These are phyloP conservation scores for Neofusicoccum umdonicola DNA, from an alignment of 2,329 filamentous ascomycete species.

Conservation along the genomic window DNA sequence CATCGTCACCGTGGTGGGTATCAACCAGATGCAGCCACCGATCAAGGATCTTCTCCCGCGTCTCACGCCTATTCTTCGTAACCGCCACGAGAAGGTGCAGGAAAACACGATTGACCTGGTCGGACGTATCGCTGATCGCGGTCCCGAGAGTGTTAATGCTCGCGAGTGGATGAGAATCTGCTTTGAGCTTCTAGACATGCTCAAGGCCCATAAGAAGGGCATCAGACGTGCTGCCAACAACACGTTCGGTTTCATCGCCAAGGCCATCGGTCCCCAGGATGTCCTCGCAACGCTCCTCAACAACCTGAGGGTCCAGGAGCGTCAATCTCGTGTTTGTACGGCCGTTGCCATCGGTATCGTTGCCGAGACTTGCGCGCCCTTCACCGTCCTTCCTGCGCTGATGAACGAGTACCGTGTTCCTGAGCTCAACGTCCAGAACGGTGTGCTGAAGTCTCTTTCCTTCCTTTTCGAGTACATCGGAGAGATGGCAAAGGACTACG, in stretches of 20 bases:
- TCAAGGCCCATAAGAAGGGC: constrained; percentile 99
- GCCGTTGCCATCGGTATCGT: constrained; percentile 98
- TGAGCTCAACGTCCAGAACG: constrained; percentile 97
- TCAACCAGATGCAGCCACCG: constrained; percentile 96
- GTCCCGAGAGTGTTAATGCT: constrained; percentile 92
- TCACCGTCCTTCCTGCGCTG: constrained; percentile 94
- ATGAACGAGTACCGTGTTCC: constrained; percentile 99
- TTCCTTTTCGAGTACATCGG: constrained; percentile 99
- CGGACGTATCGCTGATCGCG: constrained; percentile 94
- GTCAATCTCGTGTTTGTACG: constrained; percentile 96
- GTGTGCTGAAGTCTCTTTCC: constrained; percentile 92
- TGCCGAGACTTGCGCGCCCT: constrained; percentile 95
- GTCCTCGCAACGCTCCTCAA: constrained; percentile 93
- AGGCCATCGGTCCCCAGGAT: constrained; percentile 97
- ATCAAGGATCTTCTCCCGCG: constrained; percentile 95
- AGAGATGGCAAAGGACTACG: constrained; percentile 99
- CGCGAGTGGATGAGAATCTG: constrained; percentile 99
- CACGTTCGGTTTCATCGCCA: constrained; percentile 98
- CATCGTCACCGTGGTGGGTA: constrained; percentile 96
- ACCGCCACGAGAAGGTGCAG: constrained; percentile 98
- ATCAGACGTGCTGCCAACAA: constrained; percentile 98
- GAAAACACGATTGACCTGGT: constrained; percentile 99
- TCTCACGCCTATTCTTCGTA: constrained; percentile 94
- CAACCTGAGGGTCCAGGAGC: constrained; percentile 94
- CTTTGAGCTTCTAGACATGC: constrained; percentile 97